These are phyloP conservation scores for Ettlia oleoabundans DNA, from an alignment of 139 green algal genomes.

Conservation along the genomic window DNA sequence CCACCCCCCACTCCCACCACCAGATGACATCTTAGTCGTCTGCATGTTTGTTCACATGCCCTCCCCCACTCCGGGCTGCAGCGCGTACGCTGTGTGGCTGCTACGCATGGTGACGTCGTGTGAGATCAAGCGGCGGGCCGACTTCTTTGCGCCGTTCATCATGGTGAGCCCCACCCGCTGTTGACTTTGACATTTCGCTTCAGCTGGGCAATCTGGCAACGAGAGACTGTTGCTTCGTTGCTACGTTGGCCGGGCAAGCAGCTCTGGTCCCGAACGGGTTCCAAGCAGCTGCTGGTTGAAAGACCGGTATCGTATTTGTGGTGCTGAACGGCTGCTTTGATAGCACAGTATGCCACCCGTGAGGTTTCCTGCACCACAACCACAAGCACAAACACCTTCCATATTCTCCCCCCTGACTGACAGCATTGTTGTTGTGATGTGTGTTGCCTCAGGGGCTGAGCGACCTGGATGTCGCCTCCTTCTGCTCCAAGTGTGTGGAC, in stretches of 20 bases:
- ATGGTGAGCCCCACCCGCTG: too few relatives aligned
- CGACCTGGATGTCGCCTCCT: constrained; percentile 74
- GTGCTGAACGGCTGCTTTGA: too few relatives aligned
- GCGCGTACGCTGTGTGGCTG: constrained; percentile 79
- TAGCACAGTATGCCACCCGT: too few relatives aligned
- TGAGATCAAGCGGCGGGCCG: constrained; percentile 71
- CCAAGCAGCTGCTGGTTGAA: too few relatives aligned
- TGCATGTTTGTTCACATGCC: not conserved
- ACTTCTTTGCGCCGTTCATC: constrained; percentile 91
- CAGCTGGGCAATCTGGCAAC: too few relatives aligned
- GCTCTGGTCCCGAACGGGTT: too few relatives aligned
- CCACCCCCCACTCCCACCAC: not conserved
- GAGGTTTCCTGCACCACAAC: too few relatives aligned
- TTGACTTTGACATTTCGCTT: too few relatives aligned
- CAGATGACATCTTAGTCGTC: not conserved
- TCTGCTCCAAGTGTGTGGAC: constrained; percentile 74
- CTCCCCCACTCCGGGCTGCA: not conserved
- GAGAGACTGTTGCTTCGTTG: not conserved
- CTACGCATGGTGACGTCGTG: constrained; percentile 79
- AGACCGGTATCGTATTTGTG: too few relatives aligned
- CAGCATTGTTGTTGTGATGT: too few relatives aligned
- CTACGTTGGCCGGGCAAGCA: too few relatives aligned
- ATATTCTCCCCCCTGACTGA: not conserved
- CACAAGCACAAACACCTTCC: not conserved
- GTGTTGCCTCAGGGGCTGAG: constrained; percentile 71